Evolutionary conservation across 805 yeast species (phyloP).

Genomic region (Barnettozyma populi): DNA sequence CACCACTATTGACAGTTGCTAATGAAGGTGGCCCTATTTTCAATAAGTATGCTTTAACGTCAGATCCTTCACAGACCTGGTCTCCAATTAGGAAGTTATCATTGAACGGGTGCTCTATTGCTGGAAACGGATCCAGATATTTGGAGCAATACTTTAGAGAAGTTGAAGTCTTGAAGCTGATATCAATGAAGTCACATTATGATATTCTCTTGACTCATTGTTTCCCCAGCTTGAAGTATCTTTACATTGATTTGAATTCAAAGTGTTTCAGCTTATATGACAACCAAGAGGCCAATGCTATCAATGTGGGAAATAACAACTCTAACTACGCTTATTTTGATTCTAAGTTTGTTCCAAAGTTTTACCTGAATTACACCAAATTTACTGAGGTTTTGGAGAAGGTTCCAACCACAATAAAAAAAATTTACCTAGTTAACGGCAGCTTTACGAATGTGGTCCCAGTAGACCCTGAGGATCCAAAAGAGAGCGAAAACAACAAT

Average conservation of each 20-base stretch:
- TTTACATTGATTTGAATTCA: slow-evolving; percentile 46
- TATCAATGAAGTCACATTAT: slow-evolving; percentile 34
- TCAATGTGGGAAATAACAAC: slow-evolving; percentile 19
- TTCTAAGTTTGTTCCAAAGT: slow-evolving; percentile 26
- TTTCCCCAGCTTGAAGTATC: slow-evolving; percentile 33
- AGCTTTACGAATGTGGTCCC: slow-evolving; percentile 25
- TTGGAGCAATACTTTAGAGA: slow-evolving; percentile 36
- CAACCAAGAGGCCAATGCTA: slow-evolving; percentile 13
- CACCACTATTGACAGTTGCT: slow-evolving; percentile 18
- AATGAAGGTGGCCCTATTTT: slow-evolving; percentile 22
- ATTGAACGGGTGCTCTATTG: slow-evolving; percentile 30
- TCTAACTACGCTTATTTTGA: slow-evolving; percentile 25
- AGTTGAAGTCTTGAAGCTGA: slow-evolving; percentile 34
- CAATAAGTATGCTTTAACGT: slow-evolving; percentile 15
- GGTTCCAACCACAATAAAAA: slow-evolving; percentile 14
- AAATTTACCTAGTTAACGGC: slow-evolving; percentile 18
- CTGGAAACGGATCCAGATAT: slow-evolving; percentile 32
- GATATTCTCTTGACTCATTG: slow-evolving; percentile 47
- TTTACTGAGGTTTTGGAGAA: slow-evolving; percentile 18
- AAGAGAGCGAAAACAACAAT: slow-evolving; percentile 23
- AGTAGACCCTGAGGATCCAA: slow-evolving; percentile 20
- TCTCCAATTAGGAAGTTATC: slow-evolving; percentile 31
- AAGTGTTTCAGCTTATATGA: slow-evolving; percentile 32
- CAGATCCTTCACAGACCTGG: slow-evolving; percentile 19
- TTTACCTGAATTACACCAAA: slow-evolving; percentile 19